Evolutionary conservation across 495 filamentous ascomycete species (phyloP).

Genomic region (Pseudoneurospora amorphoporcata): DNA sequence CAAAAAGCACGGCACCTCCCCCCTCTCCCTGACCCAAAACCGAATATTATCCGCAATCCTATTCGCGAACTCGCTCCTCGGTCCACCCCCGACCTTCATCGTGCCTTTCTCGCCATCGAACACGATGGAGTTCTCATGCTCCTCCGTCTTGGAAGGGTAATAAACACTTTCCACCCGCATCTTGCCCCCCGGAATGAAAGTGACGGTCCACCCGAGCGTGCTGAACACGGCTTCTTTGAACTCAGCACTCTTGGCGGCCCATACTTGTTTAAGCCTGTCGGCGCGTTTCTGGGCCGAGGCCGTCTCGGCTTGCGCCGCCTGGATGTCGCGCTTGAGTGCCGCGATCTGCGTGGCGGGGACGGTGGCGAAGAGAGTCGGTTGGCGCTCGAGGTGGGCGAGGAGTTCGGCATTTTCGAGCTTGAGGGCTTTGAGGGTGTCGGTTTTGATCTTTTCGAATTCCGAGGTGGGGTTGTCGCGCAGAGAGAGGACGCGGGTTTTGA

Average conservation of each 20-base stretch:
- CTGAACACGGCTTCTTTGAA: slow-evolving; percentile 88
- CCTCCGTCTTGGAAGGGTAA: slow-evolving; percentile 53
- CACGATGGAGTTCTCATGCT: slow-evolving; percentile 81
- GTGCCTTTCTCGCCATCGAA: slow-evolving; percentile 95
- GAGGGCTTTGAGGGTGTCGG: slow-evolving; percentile 62
- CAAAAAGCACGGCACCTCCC: slow-evolving; percentile 85
- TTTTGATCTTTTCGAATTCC: slow-evolving; percentile 69
- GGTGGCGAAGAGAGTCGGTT: slow-evolving; percentile 31
- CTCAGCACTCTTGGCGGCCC: slow-evolving; percentile 75
- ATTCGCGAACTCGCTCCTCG: slow-evolving; percentile 71
- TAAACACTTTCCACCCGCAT: slow-evolving; percentile 77
- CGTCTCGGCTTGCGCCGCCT: slow-evolving; percentile 59
- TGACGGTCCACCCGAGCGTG: slow-evolving; percentile 82
- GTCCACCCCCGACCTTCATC: slow-evolving; percentile 93
- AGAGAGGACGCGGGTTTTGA: slow-evolving; percentile 75
- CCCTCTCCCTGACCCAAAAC: slow-evolving; percentile 88
- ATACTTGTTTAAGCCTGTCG: slow-evolving; percentile 80
- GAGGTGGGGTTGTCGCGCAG: slow-evolving; percentile 85
- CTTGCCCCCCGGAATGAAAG: slow-evolving; percentile 87
- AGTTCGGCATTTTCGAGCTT: slow-evolving; percentile 78
- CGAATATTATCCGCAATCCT: slow-evolving; percentile 73
- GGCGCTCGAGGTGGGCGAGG: slow-evolving; percentile 58
- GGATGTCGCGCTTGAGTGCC: slow-evolving; percentile 59
- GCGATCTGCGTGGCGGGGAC: slow-evolving; percentile 71
- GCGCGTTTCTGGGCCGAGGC: slow-evolving; percentile 77